A percentile compares a stretch with the other conserved stretches of the same genome.
These are phyloP conservation scores for Pseudogymnoascus sp. DNA, from an alignment of 2,329 filamentous ascomycete genomes.

Conservation along the genomic window DNA sequence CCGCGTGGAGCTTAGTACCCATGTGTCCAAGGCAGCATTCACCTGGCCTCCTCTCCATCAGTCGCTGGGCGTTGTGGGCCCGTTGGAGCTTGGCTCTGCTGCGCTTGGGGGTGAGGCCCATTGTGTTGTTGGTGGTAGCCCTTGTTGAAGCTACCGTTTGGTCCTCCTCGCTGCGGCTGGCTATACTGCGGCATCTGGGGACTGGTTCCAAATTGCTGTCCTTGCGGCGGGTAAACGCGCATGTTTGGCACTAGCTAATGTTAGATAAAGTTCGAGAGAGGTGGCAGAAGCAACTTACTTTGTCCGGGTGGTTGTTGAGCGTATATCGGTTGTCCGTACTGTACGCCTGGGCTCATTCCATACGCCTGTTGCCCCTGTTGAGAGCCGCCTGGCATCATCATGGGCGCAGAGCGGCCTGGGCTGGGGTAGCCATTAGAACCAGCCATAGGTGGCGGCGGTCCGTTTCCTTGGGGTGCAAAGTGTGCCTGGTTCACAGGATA, in stretches of 20 bases:
- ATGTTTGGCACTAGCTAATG: slow-evolving; percentile 47
- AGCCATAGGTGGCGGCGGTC: slow-evolving; percentile 51
- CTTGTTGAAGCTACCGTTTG: slow-evolving; percentile 47
- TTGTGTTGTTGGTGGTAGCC: slow-evolving; percentile 37
- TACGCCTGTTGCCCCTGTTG: slow-evolving; percentile 71
- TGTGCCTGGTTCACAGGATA: slow-evolving; percentile 63
- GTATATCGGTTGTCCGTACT: slow-evolving; percentile 53
- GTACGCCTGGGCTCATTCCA: slow-evolving; percentile 68
- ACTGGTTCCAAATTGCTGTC: slow-evolving; percentile 58
- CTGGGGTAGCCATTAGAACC: slow-evolving; percentile 79
- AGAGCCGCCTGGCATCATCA: slow-evolving; percentile 93
- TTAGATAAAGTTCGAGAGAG: slow-evolving; percentile 32
- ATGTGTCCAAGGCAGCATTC: slow-evolving; percentile 20
- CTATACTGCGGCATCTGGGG: slow-evolving; percentile 57
- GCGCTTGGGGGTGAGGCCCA: slow-evolving; percentile 29
- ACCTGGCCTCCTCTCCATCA: slow-evolving; percentile 41
- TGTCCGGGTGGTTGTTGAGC: slow-evolving; percentile 62
- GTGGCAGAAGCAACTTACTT: slow-evolving; percentile 51
- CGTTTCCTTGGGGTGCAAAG: slow-evolving; percentile 54
- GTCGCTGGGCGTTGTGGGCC: slow-evolving; percentile 35
- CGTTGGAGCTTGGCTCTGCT: slow-evolving; percentile 31
- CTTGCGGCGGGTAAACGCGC: slow-evolving; percentile 53
- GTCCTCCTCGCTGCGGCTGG: slow-evolving; percentile 47
- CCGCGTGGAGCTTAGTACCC: neutral
- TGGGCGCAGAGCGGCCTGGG: slow-evolving; percentile 73